Base-by-base conservation (phyloP, 805 yeast species). In the Yamadazyma kitorensis region DNA sequence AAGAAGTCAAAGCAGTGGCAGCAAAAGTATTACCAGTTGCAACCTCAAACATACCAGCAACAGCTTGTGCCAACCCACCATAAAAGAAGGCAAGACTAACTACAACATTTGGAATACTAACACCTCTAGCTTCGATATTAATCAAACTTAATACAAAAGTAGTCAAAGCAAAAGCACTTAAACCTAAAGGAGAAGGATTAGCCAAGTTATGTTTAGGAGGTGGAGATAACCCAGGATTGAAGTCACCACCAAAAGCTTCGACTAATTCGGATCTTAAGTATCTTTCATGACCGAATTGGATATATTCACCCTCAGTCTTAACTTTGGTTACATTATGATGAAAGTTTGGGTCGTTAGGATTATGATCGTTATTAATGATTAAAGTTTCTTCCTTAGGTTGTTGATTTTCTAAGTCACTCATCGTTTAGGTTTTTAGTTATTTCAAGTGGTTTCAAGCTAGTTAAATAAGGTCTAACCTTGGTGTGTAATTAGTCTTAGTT, bases 211-310 rank as follows among this genome's bases (percentile, higher is more conserved):
- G 53, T 37, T 61, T 59, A 15, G 70, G 68, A 11, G 72, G 67
- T 17, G 72, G 72, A 13, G 67, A 45, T 44, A 63, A 58, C 37
- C 72, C 91, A 16, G 93, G 86, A 45, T 80, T 79, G 54, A 84
- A 63, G 13, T 83, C 71, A 80, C 96, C 96, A 57, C 95, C 96
- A 44, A 83, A 83, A 2, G 91, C 91, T 17, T 59, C 59, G 33
- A 66, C 60, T 37, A 83, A 65, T 32, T 83, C 89, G 33, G 68
- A 56, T 47, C 71, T 75, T 36, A 76, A 67, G 41, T 82, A 86
- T 55, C 74, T 80, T 42, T 82, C 79, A 48, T 78, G 72, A 4
- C 95, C 96, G 44, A 86, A 74, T 43, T 68, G 76, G 37, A 86
- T 68, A 52, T 76, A 80, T 29, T 82, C 82, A 26, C 78, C 78